Conservation (phyloP, 2,329 filamentous ascomycete genomes). For the Fusarium luffae region DNA sequence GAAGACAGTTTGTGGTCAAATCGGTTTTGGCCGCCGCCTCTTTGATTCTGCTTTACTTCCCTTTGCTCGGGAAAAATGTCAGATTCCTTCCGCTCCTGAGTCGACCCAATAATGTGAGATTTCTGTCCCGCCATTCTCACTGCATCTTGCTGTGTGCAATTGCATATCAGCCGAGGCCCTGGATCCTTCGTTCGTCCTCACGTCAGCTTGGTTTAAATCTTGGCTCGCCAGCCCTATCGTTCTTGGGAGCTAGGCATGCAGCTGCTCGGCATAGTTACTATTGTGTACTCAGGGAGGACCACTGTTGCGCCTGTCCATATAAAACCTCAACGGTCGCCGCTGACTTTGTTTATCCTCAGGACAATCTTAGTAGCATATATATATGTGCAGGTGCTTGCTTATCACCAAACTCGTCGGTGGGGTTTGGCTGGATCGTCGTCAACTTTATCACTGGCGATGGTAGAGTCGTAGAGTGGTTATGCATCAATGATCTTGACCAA, state of each 20-base stretch:
- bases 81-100: slow-evolving; percentile 10
- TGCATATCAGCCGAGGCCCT: slow-evolving; percentile 6
- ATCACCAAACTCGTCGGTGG: neutral
- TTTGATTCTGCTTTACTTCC: neutral
- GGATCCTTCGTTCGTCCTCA: slow-evolving; percentile 20
- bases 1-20: slow-evolving; percentile 9
- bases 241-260: neutral
- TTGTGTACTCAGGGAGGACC: neutral
- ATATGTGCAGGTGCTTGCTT: neutral
- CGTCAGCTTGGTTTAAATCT: slow-evolving; percentile 28
- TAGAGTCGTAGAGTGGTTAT: neutral
- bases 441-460: neutral
- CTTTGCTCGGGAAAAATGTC: neutral
- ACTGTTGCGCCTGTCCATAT: neutral
- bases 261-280: neutral
- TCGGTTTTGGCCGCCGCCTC: slow-evolving; percentile 17
- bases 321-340: neutral
- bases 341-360: neutral
- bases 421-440: neutral
- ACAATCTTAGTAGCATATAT: neutral
- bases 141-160: slow-evolving; percentile 4
- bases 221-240: slow-evolving; percentile 10
- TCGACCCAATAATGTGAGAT: slow-evolving; percentile 4
- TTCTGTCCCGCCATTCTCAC: slow-evolving; percentile 9
- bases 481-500: neutral